Evolutionary conservation across 371 early-diverging fungal genomes (phyloP).

Genomic region (Massospora cicadina): DNA sequence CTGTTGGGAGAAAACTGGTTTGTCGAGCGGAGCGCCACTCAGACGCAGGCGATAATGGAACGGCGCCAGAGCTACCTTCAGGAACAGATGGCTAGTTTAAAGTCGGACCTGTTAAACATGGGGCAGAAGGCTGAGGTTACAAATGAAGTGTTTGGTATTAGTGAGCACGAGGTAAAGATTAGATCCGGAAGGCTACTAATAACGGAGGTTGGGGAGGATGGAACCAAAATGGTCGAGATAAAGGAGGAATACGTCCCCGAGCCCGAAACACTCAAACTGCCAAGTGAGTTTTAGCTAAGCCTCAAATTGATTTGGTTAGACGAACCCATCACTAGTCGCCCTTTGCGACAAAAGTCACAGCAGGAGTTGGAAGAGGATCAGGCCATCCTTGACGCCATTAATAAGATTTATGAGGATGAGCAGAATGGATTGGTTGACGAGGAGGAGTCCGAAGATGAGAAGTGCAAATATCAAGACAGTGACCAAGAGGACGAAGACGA

Average conservation of each 20-base stretch:
- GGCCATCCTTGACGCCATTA: not conserved
- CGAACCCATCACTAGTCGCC: not conserved
- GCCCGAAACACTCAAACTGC: not conserved
- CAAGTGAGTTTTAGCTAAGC: not conserved
- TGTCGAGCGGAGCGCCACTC: constrained; percentile 55
- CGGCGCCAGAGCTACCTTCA: constrained; percentile 25
- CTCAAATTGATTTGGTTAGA: not conserved
- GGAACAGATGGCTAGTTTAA: not conserved
- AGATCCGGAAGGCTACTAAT: not conserved
- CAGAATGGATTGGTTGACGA: not conserved
- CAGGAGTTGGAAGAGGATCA: not conserved
- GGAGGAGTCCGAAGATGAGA: not conserved
- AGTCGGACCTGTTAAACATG: not conserved
- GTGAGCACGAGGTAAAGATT: not conserved
- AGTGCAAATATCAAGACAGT: not conserved
- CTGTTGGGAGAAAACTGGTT: constrained; percentile 83
- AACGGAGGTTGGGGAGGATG: not conserved
- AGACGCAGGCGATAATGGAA: constrained; percentile 51
- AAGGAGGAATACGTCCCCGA: not conserved
- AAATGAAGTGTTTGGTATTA: not conserved
- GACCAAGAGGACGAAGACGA: not conserved
- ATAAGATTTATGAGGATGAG: not conserved
- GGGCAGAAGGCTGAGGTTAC: not conserved
- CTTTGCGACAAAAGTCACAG: not conserved
- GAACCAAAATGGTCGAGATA: not conserved